These are phyloP conservation scores for Lodderomyces metapsilosis DNA, from an alignment of 1,139 yeast species.

Conservation along the genomic window DNA sequence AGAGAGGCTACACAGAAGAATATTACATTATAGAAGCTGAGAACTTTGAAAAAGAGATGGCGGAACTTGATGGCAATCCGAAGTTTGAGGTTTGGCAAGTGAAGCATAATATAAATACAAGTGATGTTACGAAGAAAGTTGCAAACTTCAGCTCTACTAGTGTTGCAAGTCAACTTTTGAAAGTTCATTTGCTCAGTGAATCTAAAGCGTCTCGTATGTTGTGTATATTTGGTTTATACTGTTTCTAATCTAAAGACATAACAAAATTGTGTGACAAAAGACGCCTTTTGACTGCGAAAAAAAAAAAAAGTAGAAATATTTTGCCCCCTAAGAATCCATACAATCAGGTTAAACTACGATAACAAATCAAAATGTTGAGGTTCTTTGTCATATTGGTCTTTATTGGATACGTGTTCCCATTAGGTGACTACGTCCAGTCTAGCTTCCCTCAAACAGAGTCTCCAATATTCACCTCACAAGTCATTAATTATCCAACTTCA, in stretches of 20 bases:
- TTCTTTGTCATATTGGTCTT: background rate
- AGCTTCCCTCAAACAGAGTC: background rate
- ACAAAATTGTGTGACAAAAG: conserved; percentile 1
- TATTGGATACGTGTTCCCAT: background rate
- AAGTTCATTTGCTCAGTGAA: background rate
- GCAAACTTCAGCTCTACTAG: background rate
- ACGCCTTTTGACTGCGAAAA: conserved; percentile 1
- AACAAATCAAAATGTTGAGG: background rate
- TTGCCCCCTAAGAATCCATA: background rate
- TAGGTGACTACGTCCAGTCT: background rate
- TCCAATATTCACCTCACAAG: background rate
- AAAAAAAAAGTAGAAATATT: background rate
- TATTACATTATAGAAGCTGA: background rate
- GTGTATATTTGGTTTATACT: conserved; percentile 4
- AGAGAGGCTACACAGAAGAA: background rate
- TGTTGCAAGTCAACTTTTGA: background rate
- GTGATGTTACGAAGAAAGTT: background rate
- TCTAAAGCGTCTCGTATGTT: background rate
- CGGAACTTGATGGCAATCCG: background rate
- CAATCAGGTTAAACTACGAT: background rate
- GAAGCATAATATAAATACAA: background rate
- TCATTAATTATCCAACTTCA: background rate
- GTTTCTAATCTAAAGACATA: background rate
- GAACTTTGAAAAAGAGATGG: background rate
- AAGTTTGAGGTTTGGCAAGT: background rate